Base-by-base conservation (phyloP, 2,329 filamentous ascomycete genomes). In the Scleromitrula shiraiana region DNA sequence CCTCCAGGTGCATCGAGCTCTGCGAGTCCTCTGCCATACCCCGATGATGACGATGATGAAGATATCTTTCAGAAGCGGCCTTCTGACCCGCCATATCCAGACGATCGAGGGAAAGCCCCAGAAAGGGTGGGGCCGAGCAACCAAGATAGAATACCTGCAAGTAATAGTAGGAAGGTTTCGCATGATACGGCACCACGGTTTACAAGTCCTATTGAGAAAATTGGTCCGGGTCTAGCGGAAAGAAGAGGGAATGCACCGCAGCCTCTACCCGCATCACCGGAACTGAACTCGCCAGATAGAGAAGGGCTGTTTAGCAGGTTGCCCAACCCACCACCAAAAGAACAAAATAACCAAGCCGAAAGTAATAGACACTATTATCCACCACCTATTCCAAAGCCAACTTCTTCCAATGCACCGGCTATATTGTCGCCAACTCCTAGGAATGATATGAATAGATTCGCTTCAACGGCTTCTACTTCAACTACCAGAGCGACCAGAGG, bases 401-500 rank as follows among this genome's bases (percentile, higher is more conserved):
- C 46, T 35, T 54, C 55, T 32, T 52, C 53, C 29, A 55, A 58
- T 58, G 49, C 44, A n/a, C 33, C 50, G 10, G 50, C 56, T 23
- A 49, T 64, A 22, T 49, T 56, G 26, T 59, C 62, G 8, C 59
- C 62, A 19, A 53, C 51, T 15, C 54, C 61, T n/a, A 68, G 20
- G 15, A 50, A 59, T 42, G 70, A 70, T 24, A 74, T 83, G 54
- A 82, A 78, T 60, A 74, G 80, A 37, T 80, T 82, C 56, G 74
- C 76, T 9, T 96, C 91, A 2, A 95, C 88, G 7, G 89, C 91
- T 12, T 97, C 93, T 0, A 95, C 83, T 10, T 95, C 90, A 2
- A 98, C 93, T 1, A 96, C 91, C 2, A 82, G 87, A 55, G 93
- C 93, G 17, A 90, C 86, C 62, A 79, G 93, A 58, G 93, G 93